Evolutionary conservation across 352 stramenopile species (phyloP).

Genomic region (Globisporangium megalacanthum): DNA sequence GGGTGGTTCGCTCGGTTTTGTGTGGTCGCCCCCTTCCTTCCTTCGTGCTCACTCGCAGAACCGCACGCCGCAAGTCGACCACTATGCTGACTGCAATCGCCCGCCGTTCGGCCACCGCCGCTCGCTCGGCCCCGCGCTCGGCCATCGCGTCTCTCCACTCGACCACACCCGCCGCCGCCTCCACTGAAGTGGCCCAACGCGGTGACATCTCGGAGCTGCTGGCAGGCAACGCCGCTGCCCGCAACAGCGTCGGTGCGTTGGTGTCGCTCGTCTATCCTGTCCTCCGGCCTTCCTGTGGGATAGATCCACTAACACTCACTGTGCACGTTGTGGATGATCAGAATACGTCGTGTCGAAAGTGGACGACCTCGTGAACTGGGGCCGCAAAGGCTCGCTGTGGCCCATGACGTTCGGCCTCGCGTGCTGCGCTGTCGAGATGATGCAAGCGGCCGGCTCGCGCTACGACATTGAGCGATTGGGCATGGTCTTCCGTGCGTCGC

Average conservation of each 20-base stretch:
- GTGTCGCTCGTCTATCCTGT: too few species aligned
- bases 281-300: constrained; percentile 41
- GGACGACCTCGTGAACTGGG: constrained; percentile 99
- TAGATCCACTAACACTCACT: too few species aligned
- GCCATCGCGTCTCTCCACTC: constrained; percentile 19
- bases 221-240: constrained; percentile 53
- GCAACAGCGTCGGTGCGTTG: constrained; percentile 72
- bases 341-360: constrained; percentile 98
- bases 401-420: constrained; percentile 99
- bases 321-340: constrained; percentile 9
- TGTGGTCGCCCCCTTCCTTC: constrained; percentile 3
- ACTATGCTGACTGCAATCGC: constrained; percentile 12
- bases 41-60: constrained; percentile 24
- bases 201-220: constrained; percentile 73
- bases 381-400: constrained; percentile 95
- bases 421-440: constrained; percentile 99
- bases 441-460: constrained; percentile 82
- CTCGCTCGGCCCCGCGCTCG: not conserved
- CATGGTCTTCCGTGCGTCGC: constrained; percentile 96
- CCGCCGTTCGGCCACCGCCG: constrained; percentile 18
- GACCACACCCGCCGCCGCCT: constrained; percentile 19
- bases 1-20: too few species aligned
- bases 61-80: constrained; percentile 32
- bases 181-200: constrained; percentile 28
- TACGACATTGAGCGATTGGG: constrained; percentile 99